Conservation (phyloP, 768 basidiomycete genomes). For the Dacryopinax primogenitus region DNA sequence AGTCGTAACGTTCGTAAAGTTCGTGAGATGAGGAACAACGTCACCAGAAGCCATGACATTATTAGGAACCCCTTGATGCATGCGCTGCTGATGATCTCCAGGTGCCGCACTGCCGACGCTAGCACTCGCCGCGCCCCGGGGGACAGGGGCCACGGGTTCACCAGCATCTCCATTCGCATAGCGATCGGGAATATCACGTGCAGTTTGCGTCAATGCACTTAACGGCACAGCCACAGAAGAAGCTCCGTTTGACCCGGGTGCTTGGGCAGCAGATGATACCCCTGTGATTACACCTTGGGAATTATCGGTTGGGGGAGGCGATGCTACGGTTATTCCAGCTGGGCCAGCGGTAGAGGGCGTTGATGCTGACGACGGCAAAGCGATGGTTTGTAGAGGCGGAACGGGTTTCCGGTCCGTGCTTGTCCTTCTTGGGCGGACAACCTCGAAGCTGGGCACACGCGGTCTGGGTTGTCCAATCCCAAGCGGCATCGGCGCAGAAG, state of each 20-base stretch:
- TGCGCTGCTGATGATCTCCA: background rate
- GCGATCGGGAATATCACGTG: too few species aligned
- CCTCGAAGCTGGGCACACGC: constrained; percentile 6
- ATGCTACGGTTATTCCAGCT: background rate
- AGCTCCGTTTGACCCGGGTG: background rate
- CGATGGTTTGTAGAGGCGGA: background rate
- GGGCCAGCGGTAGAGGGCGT: background rate
- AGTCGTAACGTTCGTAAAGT: background rate
- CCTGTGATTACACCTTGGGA: too few species aligned
- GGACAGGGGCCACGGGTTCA: background rate
- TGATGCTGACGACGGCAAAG: background rate
- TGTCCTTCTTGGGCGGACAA: background rate
- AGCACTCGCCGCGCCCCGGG: background rate
- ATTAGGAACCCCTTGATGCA: background rate
- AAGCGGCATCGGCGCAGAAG: background rate
- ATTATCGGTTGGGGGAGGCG: too few species aligned
- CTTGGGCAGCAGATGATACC: background rate
- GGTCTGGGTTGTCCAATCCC: background rate
- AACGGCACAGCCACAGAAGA: background rate
- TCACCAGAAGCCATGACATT: background rate
- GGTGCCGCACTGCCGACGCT: background rate
- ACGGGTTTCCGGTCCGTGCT: background rate
- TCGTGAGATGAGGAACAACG: background rate
- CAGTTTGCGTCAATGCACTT: background rate
- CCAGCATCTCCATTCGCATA: too few species aligned